These are phyloP conservation scores for Neoarthrinium moseri DNA, from an alignment of 2,329 filamentous ascomycete genomes.

Conservation along the genomic window DNA sequence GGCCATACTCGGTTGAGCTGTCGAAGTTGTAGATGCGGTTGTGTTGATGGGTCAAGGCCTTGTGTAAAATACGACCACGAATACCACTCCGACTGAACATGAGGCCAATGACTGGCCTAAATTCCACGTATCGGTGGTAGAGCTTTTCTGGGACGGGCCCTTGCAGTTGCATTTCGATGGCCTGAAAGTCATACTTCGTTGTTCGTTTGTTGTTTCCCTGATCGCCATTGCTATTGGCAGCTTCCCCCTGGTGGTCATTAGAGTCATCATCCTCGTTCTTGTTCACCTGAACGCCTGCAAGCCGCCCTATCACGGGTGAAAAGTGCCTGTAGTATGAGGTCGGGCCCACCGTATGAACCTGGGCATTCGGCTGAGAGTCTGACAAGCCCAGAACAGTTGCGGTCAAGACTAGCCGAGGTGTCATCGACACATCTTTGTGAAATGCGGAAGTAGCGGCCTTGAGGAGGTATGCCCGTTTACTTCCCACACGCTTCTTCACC, in stretches of 20 bases:
- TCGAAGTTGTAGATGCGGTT: slow-evolving; percentile 87
- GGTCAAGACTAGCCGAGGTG: slow-evolving; percentile 69
- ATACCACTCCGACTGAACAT: slow-evolving; percentile 83
- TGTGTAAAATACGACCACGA: slow-evolving; percentile 76
- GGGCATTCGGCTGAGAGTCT: slow-evolving; percentile 61
- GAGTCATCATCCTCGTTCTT: slow-evolving; percentile 52
- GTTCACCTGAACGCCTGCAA: slow-evolving; percentile 71
- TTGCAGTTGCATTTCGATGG: slow-evolving; percentile 82
- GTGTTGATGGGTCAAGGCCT: slow-evolving; percentile 88
- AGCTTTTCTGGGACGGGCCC: slow-evolving; percentile 78
- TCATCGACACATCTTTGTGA: slow-evolving; percentile 61
- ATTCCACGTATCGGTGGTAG: slow-evolving; percentile 92
- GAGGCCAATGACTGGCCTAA: slow-evolving; percentile 81
- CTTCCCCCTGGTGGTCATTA: slow-evolving; percentile 23
- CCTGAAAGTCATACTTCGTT: slow-evolving; percentile 88
- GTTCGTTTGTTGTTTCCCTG: slow-evolving; percentile 51
- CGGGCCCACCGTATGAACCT: slow-evolving; percentile 77
- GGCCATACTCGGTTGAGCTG: slow-evolving; percentile 69
- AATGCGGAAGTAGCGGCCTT: slow-evolving; percentile 67
- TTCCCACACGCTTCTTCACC: slow-evolving; percentile 81
- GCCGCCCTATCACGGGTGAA: slow-evolving; percentile 81
- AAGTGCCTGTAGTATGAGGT: slow-evolving; percentile 77
- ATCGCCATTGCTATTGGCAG: background rate
- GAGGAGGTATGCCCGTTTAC: slow-evolving; percentile 80
- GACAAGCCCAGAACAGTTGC: slow-evolving; percentile 77